Evolutionary conservation across 306 rosid genomes (phyloP).

Genomic region (Trichosanthes cucumerina): DNA sequence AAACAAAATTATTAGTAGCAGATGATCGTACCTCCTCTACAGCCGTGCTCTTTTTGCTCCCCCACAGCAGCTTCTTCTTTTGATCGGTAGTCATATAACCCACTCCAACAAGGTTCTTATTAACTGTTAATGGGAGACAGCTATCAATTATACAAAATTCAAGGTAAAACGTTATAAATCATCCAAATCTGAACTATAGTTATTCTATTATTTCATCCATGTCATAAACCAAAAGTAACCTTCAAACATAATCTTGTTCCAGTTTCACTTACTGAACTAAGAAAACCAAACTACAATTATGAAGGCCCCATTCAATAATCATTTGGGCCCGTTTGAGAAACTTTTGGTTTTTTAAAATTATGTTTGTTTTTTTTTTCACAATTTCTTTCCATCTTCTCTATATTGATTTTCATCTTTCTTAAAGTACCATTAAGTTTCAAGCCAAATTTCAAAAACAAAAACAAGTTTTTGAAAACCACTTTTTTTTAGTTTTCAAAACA

Average conservation of each 20-base stretch:
- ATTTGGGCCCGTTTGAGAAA: too few species aligned
- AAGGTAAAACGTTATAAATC: background rate
- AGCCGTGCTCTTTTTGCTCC: slow-evolving; percentile 57
- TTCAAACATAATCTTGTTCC: background rate
- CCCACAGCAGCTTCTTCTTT: slow-evolving; percentile 98
- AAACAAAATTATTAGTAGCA: background rate
- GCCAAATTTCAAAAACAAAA: too few species aligned
- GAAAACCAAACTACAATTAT: background rate
- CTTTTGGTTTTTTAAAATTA: too few species aligned
- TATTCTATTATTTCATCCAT: background rate
- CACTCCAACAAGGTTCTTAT: slow-evolving; percentile 64
- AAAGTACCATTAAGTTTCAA: too few species aligned
- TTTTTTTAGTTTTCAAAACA: too few species aligned
- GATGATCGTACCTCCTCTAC: slow-evolving; percentile 58
- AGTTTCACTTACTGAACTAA: background rate
- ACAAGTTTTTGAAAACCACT: too few species aligned
- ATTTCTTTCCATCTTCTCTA: too few species aligned
- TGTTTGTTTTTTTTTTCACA: too few species aligned
- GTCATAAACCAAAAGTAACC: background rate
- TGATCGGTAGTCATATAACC: slow-evolving; percentile 82
- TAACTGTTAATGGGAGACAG: slow-evolving; percentile 35
- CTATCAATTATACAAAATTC: background rate
- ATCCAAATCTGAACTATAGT: background rate
- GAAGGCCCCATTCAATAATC: background rate
- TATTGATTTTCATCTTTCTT: too few species aligned